Conservation (phyloP, 1,284 basidiomycete genomes). For the Fomitiporia mediterranea region DNA sequence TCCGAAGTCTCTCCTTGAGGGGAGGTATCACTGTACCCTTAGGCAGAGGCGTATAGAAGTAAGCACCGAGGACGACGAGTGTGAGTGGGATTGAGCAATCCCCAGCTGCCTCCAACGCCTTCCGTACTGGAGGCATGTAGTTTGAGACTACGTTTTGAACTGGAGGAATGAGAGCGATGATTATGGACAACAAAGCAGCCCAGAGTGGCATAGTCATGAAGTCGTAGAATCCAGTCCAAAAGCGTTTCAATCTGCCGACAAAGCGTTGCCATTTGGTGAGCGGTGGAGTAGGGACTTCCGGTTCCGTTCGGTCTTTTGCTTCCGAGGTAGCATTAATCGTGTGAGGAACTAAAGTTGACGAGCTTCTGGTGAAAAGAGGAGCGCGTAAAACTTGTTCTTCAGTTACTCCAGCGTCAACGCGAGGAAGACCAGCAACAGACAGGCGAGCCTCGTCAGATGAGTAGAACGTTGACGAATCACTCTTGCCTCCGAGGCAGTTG, state of each 20-base stretch:
- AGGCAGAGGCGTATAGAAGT: conserved; percentile 58
- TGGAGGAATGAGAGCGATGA: conserved; percentile 77
- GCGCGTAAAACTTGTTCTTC: background rate
- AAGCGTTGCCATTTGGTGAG: conserved; percentile 31
- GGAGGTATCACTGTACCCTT: conserved; percentile 16
- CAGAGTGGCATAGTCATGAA: conserved; percentile 90
- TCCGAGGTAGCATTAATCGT: background rate
- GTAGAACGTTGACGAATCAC: background rate
- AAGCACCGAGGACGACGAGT: conserved; percentile 87
- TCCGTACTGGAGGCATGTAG: conserved; percentile 64
- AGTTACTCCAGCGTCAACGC: no score
- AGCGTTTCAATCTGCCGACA: conserved; percentile 29
- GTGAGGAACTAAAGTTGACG: conserved; percentile 5
- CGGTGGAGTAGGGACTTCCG: conserved; percentile 32
- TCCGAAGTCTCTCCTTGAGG: conserved; percentile 37
- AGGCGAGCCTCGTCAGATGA: conserved; percentile 1
- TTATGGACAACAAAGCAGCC: conserved; percentile 72
- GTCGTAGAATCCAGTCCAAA: conserved; percentile 48
- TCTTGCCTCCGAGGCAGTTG: background rate
- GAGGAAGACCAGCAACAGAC: background rate
- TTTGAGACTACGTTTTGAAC: conserved; percentile 65
- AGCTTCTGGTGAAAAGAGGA: conserved; percentile 4
- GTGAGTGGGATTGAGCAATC: conserved; percentile 87
- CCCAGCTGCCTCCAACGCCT: conserved; percentile 67
- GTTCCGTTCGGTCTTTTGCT: background rate